A percentile compares a stretch with the other conserved stretches of the same genome.
Conservation (phyloP, 305 asterid genomes). For the Coffea humblotiana region DNA sequence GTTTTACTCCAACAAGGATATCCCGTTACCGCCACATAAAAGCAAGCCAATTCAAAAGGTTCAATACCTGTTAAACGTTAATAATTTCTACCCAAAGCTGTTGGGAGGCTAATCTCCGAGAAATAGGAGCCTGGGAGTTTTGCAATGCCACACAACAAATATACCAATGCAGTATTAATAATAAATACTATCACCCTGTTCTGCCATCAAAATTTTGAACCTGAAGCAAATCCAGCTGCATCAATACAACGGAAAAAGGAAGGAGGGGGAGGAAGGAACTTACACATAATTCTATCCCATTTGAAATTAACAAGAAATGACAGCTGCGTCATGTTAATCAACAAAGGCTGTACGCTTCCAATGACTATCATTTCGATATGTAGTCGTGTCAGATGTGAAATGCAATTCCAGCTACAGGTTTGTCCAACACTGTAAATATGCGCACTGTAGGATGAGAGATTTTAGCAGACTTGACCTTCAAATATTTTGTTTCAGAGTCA, state of each 20-base stretch:
- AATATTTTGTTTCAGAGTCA: conserved; percentile 50
- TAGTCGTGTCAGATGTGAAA: background rate
- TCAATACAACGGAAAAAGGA: background rate
- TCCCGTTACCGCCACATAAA: background rate
- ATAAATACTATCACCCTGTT: background rate
- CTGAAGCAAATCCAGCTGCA: background rate
- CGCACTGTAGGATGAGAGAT: background rate
- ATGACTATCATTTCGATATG: background rate
- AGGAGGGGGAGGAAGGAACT: background rate
- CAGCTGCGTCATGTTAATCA: conserved; percentile 8
- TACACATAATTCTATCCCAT: conserved; percentile 8
- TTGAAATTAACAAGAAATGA: conserved; percentile 2
- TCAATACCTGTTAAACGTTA: background rate
- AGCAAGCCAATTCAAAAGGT: background rate
- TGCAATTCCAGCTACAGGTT: background rate
- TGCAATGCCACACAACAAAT: background rate
- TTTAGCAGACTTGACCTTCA: conserved; percentile 20
- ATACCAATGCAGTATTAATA: background rate
- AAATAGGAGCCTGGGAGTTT: background rate
- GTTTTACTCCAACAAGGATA: background rate
- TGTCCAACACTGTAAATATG: background rate
- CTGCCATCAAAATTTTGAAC: conserved; percentile 1
- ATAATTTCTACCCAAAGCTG: background rate
- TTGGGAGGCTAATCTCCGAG: background rate
- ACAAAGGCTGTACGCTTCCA: background rate